phyloP scores from a whole-genome alignment of 2,329 filamentous ascomycete genomes.

The Fusarium sacchari region DNA sequence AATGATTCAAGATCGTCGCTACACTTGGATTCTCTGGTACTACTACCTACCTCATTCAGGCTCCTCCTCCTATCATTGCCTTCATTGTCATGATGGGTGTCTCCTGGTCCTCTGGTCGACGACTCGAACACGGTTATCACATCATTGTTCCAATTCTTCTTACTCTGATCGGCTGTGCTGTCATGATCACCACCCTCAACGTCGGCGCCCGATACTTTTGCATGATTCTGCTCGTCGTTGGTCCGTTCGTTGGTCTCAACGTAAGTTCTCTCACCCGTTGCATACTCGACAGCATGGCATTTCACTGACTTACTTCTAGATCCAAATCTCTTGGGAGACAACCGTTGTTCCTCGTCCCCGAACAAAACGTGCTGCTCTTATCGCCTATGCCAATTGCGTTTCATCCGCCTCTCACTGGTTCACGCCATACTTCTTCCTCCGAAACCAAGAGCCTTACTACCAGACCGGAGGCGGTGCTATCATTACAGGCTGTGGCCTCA shows the following conservation, averaged over 20 bases:
- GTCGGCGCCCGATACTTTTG: slow-evolving; percentile 55
- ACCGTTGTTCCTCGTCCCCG: slow-evolving; percentile 53
- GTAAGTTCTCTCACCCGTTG: slow-evolving; percentile 4
- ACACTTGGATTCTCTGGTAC: slow-evolving; percentile 44
- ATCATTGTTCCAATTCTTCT: slow-evolving; percentile 52
- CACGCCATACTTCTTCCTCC: slow-evolving; percentile 52
- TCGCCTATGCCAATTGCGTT: slow-evolving; percentile 55
- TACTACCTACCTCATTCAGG: slow-evolving; percentile 53
- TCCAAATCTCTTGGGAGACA: slow-evolving; percentile 54
- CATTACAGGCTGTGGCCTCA: slow-evolving; percentile 39
- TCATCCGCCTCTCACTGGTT: slow-evolving; percentile 55
- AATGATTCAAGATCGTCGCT: slow-evolving; percentile 34
- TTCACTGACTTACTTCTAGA: background rate
- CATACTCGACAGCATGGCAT: rapidly evolving
- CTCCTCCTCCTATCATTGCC: slow-evolving; percentile 54
- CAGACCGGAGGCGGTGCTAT: slow-evolving; percentile 45
- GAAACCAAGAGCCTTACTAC: slow-evolving; percentile 45
- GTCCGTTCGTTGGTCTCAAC: slow-evolving; percentile 53
- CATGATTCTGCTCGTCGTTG: slow-evolving; percentile 53
- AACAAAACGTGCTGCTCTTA: slow-evolving; percentile 53
- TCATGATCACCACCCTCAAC: slow-evolving; percentile 54
- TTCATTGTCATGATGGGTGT: slow-evolving; percentile 51
- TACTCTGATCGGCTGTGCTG: slow-evolving; percentile 52
- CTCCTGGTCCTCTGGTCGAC: slow-evolving; percentile 52
- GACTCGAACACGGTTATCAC: slow-evolving; percentile 53